phyloP scores from a whole-genome alignment of 176 grass and related monocot genomes.

The Avena eriantha region DNA sequence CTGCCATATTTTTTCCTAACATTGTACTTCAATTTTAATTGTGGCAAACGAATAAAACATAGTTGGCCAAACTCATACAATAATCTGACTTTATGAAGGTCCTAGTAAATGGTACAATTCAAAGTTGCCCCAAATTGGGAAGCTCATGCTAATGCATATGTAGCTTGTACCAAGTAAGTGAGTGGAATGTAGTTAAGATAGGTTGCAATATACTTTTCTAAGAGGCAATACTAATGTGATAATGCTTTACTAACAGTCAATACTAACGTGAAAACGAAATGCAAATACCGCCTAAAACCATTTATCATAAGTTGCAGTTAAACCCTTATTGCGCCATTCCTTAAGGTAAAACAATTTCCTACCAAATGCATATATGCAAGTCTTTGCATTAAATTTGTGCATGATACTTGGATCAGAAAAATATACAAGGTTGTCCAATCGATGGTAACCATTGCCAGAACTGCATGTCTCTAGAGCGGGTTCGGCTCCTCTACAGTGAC shows the following conservation, averaged over 20 bases:
- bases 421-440: slow-evolving; percentile 67
- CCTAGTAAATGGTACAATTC: not conserved
- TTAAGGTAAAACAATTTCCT: slow-evolving; percentile 87
- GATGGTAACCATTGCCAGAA: slow-evolving; percentile 43
- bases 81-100: not conserved
- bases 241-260: no score
- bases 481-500: no score
- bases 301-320: slow-evolving; percentile 59
- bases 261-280: not conserved
- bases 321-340: slow-evolving; percentile 65
- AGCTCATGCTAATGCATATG: not conserved
- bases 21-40: not conserved
- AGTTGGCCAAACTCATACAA: not conserved
- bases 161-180: not conserved
- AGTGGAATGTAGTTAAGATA: not conserved
- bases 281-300: slow-evolving; percentile 68
- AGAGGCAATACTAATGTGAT: not conserved
- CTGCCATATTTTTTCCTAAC: not conserved
- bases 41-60: not conserved
- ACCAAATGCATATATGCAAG: slow-evolving; percentile 76
- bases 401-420: slow-evolving; percentile 65
- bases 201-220: not conserved
- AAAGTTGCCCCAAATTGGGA: not conserved
- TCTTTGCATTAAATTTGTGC: slow-evolving; percentile 59
- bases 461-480: slow-evolving; percentile 64